Evolutionary conservation across 169 alveolate genomes (phyloP).

Genomic region (Besnoitia besnoiti): DNA sequence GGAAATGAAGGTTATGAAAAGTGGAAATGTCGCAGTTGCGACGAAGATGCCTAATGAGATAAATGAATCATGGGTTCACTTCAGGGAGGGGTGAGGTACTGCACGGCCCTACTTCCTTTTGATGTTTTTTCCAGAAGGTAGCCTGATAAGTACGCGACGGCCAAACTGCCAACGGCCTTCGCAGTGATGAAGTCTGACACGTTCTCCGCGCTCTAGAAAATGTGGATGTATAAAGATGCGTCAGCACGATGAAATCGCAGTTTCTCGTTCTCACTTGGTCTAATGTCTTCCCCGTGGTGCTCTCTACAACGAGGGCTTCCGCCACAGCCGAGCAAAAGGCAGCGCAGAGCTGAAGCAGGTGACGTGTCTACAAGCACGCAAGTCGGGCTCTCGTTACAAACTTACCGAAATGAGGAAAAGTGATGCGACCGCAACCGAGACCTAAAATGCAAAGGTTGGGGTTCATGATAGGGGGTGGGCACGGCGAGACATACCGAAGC

Average conservation of each 20-base stretch:
- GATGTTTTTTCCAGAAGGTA: constrained; percentile 85
- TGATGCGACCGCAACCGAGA: constrained; percentile 69
- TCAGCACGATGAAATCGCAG: neutral
- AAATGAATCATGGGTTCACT: neutral
- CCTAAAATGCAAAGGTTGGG: constrained; percentile 66
- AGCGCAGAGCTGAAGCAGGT: constrained; percentile 69
- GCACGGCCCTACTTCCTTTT: constrained; percentile 75
- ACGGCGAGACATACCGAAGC: constrained; percentile 66
- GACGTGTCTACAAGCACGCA: neutral
- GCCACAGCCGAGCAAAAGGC: constrained; percentile 90
- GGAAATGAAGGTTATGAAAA: constrained; percentile 83
- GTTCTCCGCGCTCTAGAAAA: constrained; percentile 68
- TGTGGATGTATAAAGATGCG: neutral
- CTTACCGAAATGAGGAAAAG: constrained; percentile 74
- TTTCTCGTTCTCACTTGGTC: constrained; percentile 50
- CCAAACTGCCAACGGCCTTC: constrained; percentile 88
- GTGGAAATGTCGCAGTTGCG: constrained; percentile 90
- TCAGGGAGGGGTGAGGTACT: neutral
- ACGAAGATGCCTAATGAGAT: constrained; percentile 77
- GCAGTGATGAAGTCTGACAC: constrained; percentile 91
- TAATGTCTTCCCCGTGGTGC: constrained; percentile 69
- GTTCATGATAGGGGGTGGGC: neutral
- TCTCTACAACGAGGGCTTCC: constrained; percentile 85
- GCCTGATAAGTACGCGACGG: constrained; percentile 95
- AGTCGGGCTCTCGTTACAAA: neutral